Percentiles rank a stretch among this genome's conserved stretches.
phyloP scores from a whole-genome alignment of 192 early-diverging fungal genomes.

The Chytriomyces sp. region DNA sequence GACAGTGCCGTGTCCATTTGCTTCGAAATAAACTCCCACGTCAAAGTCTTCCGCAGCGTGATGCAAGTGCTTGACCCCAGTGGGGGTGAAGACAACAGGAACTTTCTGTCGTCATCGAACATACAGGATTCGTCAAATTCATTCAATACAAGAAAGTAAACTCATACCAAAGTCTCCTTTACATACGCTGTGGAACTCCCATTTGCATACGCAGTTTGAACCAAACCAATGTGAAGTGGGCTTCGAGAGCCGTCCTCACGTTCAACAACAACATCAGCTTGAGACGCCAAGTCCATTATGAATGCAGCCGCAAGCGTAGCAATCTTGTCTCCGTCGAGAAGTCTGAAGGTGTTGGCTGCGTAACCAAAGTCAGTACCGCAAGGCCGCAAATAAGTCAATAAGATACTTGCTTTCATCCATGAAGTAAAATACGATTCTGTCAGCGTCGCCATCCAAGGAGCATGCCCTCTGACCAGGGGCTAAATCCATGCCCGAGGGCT shows the following conservation, averaged over 20 bases:
- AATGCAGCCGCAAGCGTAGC: constrained; percentile 91
- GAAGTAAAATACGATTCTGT: constrained; percentile 97
- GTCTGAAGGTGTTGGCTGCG: constrained; percentile 72
- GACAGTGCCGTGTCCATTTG: constrained; percentile 98
- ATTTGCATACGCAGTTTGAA: constrained; percentile 99
- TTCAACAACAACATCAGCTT: constrained; percentile 71
- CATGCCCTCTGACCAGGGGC: constrained; percentile 71
- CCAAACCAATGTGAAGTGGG: constrained; percentile 86
- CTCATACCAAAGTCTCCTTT: constrained; percentile 70
- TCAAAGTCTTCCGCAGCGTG: constrained; percentile 97
- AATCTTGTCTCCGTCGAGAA: constrained; percentile 99
- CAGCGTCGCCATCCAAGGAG: constrained; percentile 98
- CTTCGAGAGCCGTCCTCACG: constrained; percentile 20
- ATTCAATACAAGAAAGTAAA: neutral
- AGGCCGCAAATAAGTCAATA: neutral
- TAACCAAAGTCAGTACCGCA: neutral
- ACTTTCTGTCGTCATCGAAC: constrained; percentile 61
- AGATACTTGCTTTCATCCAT: constrained; percentile 61
- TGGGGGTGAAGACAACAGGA: constrained; percentile 92
- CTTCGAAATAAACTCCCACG: constrained; percentile 99
- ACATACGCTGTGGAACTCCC: constrained; percentile 94
- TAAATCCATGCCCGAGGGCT: constrained; percentile 71
- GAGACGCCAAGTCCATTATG: constrained; percentile 85
- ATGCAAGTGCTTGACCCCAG: constrained; percentile 99
- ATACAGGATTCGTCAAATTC: neutral